Percentiles rank a stretch among this genome's conserved stretches.
phyloP scores from a whole-genome alignment of 176 grass and related monocot species.

The Phoenix roebelenii region DNA sequence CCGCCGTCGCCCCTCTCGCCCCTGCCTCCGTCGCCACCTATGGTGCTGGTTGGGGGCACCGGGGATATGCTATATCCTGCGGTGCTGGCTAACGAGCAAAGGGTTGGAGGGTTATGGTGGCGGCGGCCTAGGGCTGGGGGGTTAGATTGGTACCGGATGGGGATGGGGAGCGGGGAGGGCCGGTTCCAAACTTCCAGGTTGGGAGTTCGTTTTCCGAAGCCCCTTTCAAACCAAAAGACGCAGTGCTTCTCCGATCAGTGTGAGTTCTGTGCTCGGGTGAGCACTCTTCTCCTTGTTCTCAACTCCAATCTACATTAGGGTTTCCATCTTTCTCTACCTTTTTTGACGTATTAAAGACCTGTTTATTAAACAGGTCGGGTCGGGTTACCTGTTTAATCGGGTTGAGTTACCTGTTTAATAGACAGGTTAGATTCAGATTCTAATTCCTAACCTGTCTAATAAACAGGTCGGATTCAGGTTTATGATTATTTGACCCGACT shows the following conservation, averaged over 20 bases:
- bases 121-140: no score
- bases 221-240: slow-evolving; percentile 29
- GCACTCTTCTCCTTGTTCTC: background rate
- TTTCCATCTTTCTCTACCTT: background rate
- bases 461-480: no score
- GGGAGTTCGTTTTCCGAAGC: slow-evolving; percentile 19
- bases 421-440: no score
- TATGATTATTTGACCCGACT: no score
- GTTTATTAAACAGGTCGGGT: no score
- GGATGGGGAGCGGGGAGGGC: background rate
- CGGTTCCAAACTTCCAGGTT: background rate
- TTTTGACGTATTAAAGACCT: background rate
- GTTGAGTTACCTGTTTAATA: no score
- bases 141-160: background rate
- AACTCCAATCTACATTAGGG: background rate
- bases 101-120: no score
- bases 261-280: slow-evolving; percentile 25
- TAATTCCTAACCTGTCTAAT: no score
- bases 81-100: background rate
- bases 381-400: no score
- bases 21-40: slow-evolving; percentile 16
- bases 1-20: no score
- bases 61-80: background rate
- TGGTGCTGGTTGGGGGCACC: background rate
- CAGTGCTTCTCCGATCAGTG: slow-evolving; percentile 21